These are phyloP conservation scores for Epichloe hybrida DNA, from an alignment of 2,329 filamentous ascomycete genomes.

Conservation along the genomic window DNA sequence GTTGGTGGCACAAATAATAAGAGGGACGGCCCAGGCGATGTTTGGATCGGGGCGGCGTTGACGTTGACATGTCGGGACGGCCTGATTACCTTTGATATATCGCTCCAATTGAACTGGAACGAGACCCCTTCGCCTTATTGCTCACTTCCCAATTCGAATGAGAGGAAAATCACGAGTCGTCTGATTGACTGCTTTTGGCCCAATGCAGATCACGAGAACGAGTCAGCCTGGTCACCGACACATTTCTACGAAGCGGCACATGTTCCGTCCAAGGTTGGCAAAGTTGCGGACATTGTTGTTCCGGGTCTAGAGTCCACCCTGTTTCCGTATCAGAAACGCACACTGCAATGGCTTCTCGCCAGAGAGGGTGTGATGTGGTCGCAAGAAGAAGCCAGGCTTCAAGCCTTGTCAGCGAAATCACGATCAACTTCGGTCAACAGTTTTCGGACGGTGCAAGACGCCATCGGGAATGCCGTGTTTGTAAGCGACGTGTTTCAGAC, in stretches of 20 bases:
- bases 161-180: conserved; percentile 20
- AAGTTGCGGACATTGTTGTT: conserved; percentile 26
- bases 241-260: conserved; percentile 59
- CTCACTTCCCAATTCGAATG: conserved; percentile 16
- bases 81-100: conserved; percentile 18
- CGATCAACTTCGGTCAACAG: conserved; percentile 7
- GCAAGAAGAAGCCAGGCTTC: conserved; percentile 7
- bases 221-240: conserved; percentile 29
- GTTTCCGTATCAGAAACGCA: conserved; percentile 60
- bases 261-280: conserved; percentile 36
- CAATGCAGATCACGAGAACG: background rate
- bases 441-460: conserved; percentile 22
- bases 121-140: conserved; percentile 19
- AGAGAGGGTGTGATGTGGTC: conserved; percentile 48
- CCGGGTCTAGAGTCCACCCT: conserved; percentile 35
- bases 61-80: conserved; percentile 15
- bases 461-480: conserved; percentile 28
- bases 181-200: conserved; percentile 26
- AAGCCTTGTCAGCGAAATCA: conserved; percentile 7
- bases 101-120: conserved; percentile 29
- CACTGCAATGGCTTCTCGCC: conserved; percentile 55
- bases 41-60: conserved; percentile 23
- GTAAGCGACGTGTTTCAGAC: conserved; percentile 51
- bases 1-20: conserved; percentile 6
- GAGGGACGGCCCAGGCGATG: conserved; percentile 13